phyloP scores from a whole-genome alignment of 768 basidiomycete genomes.

The Mycena alexandri region DNA sequence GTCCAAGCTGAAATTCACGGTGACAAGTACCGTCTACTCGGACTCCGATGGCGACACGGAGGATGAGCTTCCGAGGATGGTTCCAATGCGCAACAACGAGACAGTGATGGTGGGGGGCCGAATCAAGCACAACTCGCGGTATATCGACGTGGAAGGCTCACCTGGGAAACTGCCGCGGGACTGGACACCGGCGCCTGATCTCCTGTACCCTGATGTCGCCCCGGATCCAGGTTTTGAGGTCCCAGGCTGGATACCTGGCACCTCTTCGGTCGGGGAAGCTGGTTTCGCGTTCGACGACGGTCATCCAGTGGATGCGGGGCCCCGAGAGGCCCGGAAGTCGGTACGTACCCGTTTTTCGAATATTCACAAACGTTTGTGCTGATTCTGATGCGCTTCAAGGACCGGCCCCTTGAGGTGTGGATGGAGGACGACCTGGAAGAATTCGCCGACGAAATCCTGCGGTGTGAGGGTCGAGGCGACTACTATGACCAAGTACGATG shows the following conservation, averaged over 20 bases:
- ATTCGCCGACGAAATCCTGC: background rate
- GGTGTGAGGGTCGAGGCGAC: slow-evolving; percentile 1
- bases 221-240: background rate
- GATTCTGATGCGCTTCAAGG: background rate
- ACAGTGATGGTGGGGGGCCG: background rate
- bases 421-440: slow-evolving; percentile 4
- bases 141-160: background rate
- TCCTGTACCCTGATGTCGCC: background rate
- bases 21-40: background rate
- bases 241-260: too few relatives aligned
- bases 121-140: background rate
- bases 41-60: background rate
- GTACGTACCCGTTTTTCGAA: background rate
- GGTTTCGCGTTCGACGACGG: slow-evolving; percentile 9
- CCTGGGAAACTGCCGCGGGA: background rate
- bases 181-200: background rate
- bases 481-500: background rate
- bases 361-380: background rate
- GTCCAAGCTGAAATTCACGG: background rate
- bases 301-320: background rate
- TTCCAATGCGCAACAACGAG: background rate
- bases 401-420: slow-evolving; percentile 2
- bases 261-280: background rate
- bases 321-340: slow-evolving; percentile 5
- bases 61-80: background rate